Base-by-base conservation (phyloP, 2,329 filamentous ascomycete species). In the Nakataea oryzae region DNA sequence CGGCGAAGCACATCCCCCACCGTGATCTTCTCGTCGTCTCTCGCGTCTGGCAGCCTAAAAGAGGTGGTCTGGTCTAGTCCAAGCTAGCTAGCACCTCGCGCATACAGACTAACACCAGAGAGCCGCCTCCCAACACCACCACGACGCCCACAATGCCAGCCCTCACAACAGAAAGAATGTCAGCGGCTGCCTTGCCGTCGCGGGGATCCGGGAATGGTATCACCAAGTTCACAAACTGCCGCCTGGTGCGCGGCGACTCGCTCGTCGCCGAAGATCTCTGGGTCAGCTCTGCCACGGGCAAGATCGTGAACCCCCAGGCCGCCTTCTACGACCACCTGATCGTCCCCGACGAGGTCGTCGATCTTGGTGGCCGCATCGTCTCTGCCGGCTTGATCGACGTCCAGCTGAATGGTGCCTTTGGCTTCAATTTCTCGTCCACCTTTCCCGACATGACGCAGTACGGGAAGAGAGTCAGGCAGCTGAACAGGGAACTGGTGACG, bases 341-440 rank as follows among this genome's bases (percentile, higher is more conserved):
- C 61, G 78, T 87, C 3, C 90, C 93, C 1, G 90, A 93, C 71
- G 76, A 86, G 67, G 86, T 87, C 61, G 80, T 96, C 68, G 86
- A 97, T 70, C 85, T 97, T 1, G 84, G 86, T 60, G 91, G 91
- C 63, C 90, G 90, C 68, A 93, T 96, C 66, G 73, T 97, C 26
- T 86, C 89, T 0, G 91, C 93, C 0, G 93, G 93, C 29, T 82
- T 97, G 70, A 95, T 97, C 68, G 93, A 97, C 67, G 88, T 89
- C 61, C 93, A 97, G 74, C 86, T 97, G 67, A 97, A 97, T 70
- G 93, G 93, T 58, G 92, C 90, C 12, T 93, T 92, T 69, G 92
- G 92, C 62, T 96, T 96, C 79, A 93, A 96, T 77, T 96, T 96
- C 73, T 95, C 91, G 3, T 85, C 86, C 1, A 79, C 91, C 12